phyloP scores from a whole-genome alignment of 2,329 filamentous ascomycete species.

The Exophiala mesophila region DNA sequence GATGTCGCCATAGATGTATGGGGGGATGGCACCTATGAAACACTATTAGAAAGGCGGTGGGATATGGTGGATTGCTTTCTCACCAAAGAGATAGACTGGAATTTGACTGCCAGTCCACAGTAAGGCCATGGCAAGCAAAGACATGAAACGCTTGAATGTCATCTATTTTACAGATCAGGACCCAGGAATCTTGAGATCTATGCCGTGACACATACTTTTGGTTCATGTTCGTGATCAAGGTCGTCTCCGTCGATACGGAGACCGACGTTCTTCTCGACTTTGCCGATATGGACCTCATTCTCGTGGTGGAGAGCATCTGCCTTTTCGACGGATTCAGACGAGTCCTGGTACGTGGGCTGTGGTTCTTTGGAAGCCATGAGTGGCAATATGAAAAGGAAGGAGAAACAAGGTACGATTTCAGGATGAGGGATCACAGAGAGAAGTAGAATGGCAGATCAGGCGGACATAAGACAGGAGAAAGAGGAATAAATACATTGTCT shows the following conservation, averaged over 20 bases:
- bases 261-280: constrained; percentile 5
- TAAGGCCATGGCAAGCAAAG: constrained; percentile 54
- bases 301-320: constrained; percentile 7
- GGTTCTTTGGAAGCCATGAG: neutral
- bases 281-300: constrained; percentile 1
- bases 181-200: neutral
- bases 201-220: constrained; percentile 3
- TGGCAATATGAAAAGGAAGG: neutral
- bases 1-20: constrained; percentile 56
- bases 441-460: no score
- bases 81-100: constrained; percentile 50
- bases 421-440: no score
- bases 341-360: neutral
- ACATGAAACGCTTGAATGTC: constrained; percentile 37
- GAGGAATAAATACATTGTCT: no score
- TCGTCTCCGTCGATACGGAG: constrained; percentile 18
- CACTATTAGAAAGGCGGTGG: no score
- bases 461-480: no score
- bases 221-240: constrained; percentile 17
- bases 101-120: constrained; percentile 60
- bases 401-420: no score
- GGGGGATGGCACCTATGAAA: constrained; percentile 37
- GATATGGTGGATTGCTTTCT: neutral
- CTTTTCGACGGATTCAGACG: constrained; percentile 2
- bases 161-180: constrained; percentile 8